phyloP scores from a whole-genome alignment of 345 rosid species.

The Jatropha curcas region DNA sequence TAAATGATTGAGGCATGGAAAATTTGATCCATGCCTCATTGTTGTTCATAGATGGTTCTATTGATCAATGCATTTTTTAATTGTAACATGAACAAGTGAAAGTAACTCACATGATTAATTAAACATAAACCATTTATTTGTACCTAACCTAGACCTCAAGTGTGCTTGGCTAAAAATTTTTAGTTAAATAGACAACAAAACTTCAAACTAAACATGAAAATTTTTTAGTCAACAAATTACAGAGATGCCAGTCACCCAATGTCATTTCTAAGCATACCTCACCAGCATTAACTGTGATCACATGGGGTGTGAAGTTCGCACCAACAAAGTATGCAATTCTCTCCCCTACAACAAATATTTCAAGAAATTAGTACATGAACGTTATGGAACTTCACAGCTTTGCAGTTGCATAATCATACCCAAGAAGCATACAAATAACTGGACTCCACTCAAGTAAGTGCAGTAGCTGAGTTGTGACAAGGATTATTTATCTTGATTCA shows the following conservation, averaged over 20 bases:
- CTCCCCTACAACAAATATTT: slow-evolving; percentile 43
- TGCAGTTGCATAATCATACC: slow-evolving; percentile 7
- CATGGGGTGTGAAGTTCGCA: slow-evolving; percentile 80
- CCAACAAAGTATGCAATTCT: slow-evolving; percentile 54
- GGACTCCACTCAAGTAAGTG: neutral
- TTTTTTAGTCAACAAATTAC: too few species aligned
- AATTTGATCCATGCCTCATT: neutral
- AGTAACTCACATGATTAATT: neutral
- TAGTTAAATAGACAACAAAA: neutral
- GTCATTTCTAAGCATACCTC: slow-evolving; percentile 57
- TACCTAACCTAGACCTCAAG: neutral
- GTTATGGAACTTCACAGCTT: neutral
- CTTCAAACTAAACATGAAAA: neutral
- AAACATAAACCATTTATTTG: neutral
- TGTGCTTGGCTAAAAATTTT: neutral
- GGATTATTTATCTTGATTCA: neutral
- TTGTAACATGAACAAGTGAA: neutral
- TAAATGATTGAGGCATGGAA: neutral
- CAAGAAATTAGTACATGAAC: slow-evolving; percentile 14
- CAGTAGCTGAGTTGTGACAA: neutral
- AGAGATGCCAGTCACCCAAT: slow-evolving; percentile 3
- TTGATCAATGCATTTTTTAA: neutral
- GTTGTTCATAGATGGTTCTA: neutral
- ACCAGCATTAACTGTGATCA: slow-evolving; percentile 78
- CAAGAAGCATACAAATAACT: neutral